phyloP scores from a whole-genome alignment of 1,284 basidiomycete genomes.

The Sphagnurus paluster region DNA sequence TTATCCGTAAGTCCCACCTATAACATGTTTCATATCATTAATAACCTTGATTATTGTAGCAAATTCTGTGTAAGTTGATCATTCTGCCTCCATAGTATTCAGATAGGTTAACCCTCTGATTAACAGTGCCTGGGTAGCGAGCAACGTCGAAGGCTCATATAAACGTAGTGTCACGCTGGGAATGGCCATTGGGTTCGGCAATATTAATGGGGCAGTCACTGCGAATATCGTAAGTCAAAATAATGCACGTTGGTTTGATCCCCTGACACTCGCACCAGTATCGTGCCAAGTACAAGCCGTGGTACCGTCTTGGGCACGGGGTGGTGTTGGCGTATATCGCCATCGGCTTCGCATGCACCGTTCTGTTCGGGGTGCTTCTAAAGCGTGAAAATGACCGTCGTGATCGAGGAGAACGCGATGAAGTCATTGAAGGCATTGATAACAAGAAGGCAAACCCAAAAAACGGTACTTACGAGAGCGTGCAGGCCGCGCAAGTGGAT shows the following conservation, averaged over 20 bases:
- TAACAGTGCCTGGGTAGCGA: constrained; percentile 60
- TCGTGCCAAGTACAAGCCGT: constrained; percentile 59
- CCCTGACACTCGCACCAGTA: constrained; percentile 41
- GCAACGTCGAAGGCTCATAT: constrained; percentile 71
- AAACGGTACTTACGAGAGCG: constrained; percentile 46
- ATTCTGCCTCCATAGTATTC: not conserved
- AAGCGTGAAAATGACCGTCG: constrained; percentile 60
- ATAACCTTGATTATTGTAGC: constrained; percentile 40
- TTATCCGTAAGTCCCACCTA: constrained; percentile 47
- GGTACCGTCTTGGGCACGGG: constrained; percentile 62
- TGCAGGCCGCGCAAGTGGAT: constrained; percentile 49
- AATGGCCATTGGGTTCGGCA: constrained; percentile 66
- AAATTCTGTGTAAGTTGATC: constrained; percentile 53
- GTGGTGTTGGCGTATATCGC: constrained; percentile 66
- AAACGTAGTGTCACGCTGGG: constrained; percentile 73
- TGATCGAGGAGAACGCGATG: constrained; percentile 65
- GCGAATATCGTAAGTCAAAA: constrained; percentile 57
- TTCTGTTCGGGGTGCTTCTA: constrained; percentile 47
- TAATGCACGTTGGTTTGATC: not conserved
- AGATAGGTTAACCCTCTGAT: constrained; percentile 4
- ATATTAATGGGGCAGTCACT: constrained; percentile 66
- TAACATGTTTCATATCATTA: constrained; percentile 4
- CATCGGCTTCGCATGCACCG: constrained; percentile 58
- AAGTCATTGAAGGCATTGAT: constrained; percentile 52
- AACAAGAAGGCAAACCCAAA: constrained; percentile 37